These are phyloP conservation scores for Herpetospermum pedunculosum DNA, from an alignment of 306 rosid species.

Conservation along the genomic window DNA sequence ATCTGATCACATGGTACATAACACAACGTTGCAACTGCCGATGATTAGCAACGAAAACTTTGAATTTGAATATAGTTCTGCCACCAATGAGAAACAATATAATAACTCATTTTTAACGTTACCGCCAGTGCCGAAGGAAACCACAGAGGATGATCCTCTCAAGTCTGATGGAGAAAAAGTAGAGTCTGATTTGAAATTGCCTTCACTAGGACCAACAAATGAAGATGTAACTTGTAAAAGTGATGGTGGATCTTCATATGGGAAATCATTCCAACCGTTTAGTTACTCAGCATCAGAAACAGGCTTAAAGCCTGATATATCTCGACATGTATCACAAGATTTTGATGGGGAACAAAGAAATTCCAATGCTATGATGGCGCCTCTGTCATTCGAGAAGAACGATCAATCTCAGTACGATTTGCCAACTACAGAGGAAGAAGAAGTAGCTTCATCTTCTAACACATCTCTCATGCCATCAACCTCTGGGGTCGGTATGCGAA, in stretches of 20 bases:
- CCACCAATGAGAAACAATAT: constrained; percentile 27
- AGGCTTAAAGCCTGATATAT: constrained; percentile 24
- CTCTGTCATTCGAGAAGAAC: constrained; percentile 20
- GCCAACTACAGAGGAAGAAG: constrained; percentile 31
- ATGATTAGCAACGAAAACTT: constrained; percentile 22
- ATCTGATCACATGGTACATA: constrained; percentile 23
- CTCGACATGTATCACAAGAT: constrained; percentile 20
- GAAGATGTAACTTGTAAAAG: constrained; percentile 10
- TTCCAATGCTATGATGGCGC: constrained; percentile 17
- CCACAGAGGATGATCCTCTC: constrained; percentile 18
- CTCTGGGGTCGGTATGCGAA: constrained; percentile 28
- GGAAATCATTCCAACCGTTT: constrained; percentile 21
- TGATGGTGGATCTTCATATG: constrained; percentile 20
- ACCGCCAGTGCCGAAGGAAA: constrained; percentile 24
- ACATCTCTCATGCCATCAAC: constrained; percentile 18
- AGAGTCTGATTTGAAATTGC: constrained; percentile 24
- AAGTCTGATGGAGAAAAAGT: constrained; percentile 28
- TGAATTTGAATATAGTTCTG: constrained; percentile 27
- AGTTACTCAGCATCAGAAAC: constrained; percentile 23
- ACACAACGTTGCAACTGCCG: constrained; percentile 22
- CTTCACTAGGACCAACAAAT: constrained; percentile 15
- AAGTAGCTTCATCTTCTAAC: constrained; percentile 26
- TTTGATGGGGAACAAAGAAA: constrained; percentile 25
- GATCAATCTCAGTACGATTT: constrained; percentile 29
- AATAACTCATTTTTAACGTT: constrained; percentile 36